Percentiles rank a stretch among this genome's conserved stretches.
Conservation (phyloP, 164 flowering plant genomes). For the Aristolochia fimbriata region DNA sequence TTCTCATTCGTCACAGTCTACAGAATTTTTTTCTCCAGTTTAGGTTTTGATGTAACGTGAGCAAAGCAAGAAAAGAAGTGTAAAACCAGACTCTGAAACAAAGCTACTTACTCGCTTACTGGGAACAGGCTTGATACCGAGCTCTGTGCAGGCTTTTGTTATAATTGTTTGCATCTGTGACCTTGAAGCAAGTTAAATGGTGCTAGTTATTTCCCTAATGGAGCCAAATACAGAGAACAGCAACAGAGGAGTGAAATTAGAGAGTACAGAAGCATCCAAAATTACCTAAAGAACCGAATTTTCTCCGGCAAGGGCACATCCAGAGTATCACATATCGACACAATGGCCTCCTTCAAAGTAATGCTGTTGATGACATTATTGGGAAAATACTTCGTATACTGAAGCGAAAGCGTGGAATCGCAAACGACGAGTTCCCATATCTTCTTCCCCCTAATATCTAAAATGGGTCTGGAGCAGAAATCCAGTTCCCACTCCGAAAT, state of each 20-base stretch:
- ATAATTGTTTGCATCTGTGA: conserved; percentile 97
- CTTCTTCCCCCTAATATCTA: conserved; percentile 92
- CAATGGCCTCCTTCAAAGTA: conserved; percentile 75
- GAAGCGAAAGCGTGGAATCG: conserved; percentile 74
- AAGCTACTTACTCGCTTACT: conserved; percentile 64
- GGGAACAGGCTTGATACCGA: conserved; percentile 74
- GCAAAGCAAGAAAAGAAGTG: not conserved
- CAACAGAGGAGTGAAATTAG: not conserved
- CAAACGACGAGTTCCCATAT: conserved; percentile 96
- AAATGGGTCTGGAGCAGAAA: conserved; percentile 91
- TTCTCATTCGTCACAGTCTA: too few relatives aligned
- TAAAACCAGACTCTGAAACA: not conserved
- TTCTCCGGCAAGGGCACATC: conserved; percentile 78
- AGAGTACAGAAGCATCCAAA: not conserved
- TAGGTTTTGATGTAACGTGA: too few relatives aligned
- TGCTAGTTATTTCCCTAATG: not conserved
- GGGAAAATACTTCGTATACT: conserved; percentile 82
- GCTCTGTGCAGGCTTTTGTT: conserved; percentile 82
- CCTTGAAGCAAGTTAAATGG: conserved; percentile 29
- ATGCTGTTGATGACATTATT: conserved; percentile 93
- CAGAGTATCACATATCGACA: conserved; percentile 45
- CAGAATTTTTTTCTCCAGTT: too few relatives aligned
- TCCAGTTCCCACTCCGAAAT: conserved; percentile 92
- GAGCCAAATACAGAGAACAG: not conserved
- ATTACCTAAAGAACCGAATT: conserved; percentile 76